Base-by-base conservation (phyloP, 371 early-diverging fungal species). In the Mortierella sp. region DNA sequence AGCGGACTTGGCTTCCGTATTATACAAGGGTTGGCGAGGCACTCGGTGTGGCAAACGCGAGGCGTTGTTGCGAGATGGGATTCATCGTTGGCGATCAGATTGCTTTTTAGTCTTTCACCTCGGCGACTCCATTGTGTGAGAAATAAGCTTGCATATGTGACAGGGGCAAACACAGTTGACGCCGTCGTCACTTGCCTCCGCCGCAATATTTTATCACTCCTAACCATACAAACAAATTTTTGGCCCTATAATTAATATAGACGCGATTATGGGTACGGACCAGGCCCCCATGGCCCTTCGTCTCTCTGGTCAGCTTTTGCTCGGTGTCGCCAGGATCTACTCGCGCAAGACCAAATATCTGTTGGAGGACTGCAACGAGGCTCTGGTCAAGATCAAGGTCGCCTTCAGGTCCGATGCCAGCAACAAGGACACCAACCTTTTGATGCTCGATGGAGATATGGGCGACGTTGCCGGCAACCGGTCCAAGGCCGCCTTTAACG, bases 291-390 rank as follows among this genome's bases (percentile, higher is more conserved):
- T 98, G 88, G 97, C 99, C 1, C 89, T 99, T 71, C 96, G 99
- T 71, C 92, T 99, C 34, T 96, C 98, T 11, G 99, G 99, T 4
- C 99, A 99, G 88, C 92, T 99, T 48, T 91, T 99, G 48, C 92
- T 99, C 8, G 99, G 99, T 74, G 98, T 99, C 10, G 96, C 95
- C 0, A 93, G 96, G 61, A 99, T 99, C 82, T 98, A 97, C 90
- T 98, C 98, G 5, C 93, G 98, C 72, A 99, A 99, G 90, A 97
- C 99, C 6, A 94, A 94, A 64, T 98, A 99, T 82, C 90, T 99
- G 64, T 91, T 99, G 9, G 99, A 99, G 81, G 99, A 99, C 85
- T 99, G 99, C 89, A 96, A 95, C 85, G 99, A 98, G 77, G 99
- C 99, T 0, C 89, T 98, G 43, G 90, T 97, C 53, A 96, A 98